Percentiles rank a stretch among this genome's conserved stretches.
These are phyloP conservation scores for Laetiporus sulphureus DNA, from an alignment of 1,284 basidiomycete genomes.

Conservation along the genomic window DNA sequence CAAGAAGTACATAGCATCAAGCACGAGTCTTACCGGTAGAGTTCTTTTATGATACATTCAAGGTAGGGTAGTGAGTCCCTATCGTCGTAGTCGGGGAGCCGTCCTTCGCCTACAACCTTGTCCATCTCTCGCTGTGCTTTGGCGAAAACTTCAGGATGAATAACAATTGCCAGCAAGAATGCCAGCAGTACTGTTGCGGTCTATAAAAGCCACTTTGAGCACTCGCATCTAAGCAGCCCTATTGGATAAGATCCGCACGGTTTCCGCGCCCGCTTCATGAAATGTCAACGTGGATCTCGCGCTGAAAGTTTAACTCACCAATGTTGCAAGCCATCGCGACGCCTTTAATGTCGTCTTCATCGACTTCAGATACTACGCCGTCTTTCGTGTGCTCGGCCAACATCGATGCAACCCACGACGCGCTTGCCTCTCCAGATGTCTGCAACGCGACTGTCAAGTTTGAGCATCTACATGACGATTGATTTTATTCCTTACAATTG, in stretches of 20 bases:
- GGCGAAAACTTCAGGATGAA: conserved; percentile 32
- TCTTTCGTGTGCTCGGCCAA: conserved; percentile 7
- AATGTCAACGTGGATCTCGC: not conserved
- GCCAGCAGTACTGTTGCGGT: conserved; percentile 35
- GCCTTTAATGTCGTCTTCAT: conserved; percentile 13
- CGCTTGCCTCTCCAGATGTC: conserved; percentile 10
- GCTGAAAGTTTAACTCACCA: conserved; percentile 6
- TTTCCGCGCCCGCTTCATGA: conserved; percentile 1
- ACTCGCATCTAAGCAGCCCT: not conserved
- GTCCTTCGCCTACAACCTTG: conserved; percentile 27
- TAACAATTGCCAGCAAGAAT: conserved; percentile 34
- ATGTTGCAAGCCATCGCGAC: conserved; percentile 10
- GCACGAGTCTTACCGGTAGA: conserved; percentile 18
- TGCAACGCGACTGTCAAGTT: not conserved
- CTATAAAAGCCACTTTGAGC: conserved; percentile 16
- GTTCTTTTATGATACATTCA: conserved; percentile 34
- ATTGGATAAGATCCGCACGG: not conserved
- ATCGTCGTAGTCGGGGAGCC: conserved; percentile 37
- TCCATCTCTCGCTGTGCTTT: conserved; percentile 38
- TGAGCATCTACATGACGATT: not conserved
- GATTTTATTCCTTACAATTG: conserved; percentile 9
- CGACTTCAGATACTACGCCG: conserved; percentile 1
- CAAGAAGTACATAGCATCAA: too few species aligned
- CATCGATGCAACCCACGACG: conserved; percentile 11
- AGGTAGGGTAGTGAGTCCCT: conserved; percentile 32